Evolutionary conservation across 2,329 filamentous ascomycete species (phyloP).

Genomic region (Ceratocystis ficicola): DNA sequence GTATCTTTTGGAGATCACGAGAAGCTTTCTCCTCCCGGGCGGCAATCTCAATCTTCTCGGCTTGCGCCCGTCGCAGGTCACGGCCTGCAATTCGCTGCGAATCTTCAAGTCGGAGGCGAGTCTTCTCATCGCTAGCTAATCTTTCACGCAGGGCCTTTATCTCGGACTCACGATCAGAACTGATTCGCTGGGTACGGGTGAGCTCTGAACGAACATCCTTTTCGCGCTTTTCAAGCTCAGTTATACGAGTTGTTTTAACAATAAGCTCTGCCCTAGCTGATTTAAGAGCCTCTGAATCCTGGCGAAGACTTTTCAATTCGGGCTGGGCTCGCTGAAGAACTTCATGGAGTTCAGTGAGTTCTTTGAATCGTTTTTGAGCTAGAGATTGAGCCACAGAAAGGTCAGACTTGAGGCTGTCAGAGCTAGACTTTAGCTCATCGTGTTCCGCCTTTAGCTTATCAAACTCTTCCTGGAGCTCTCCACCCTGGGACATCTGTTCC

Average conservation of each 20-base stretch:
- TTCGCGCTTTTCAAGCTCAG: constrained; percentile 67
- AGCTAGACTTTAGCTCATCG: constrained; percentile 58
- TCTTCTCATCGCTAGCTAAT: constrained; percentile 59
- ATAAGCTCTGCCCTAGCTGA: constrained; percentile 61
- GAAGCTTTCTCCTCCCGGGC: constrained; percentile 59
- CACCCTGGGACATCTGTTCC: constrained; percentile 44
- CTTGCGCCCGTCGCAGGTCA: constrained; percentile 65
- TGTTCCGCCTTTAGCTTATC: constrained; percentile 35
- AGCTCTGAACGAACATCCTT: constrained; percentile 70
- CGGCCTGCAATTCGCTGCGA: constrained; percentile 60
- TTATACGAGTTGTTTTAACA: constrained; percentile 47
- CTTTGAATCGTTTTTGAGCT: constrained; percentile 76
- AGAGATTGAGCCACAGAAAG: constrained; percentile 76
- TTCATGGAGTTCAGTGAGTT: constrained; percentile 67
- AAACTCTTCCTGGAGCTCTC: constrained; percentile 10
- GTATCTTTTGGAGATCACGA: constrained; percentile 56
- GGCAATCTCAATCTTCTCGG: constrained; percentile 64
- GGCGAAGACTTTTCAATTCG: constrained; percentile 65
- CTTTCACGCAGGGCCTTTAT: constrained; percentile 68
- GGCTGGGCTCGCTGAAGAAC: constrained; percentile 74
- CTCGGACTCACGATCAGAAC: constrained; percentile 64
- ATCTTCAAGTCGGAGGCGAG: constrained; percentile 64
- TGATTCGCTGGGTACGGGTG: constrained; percentile 53
- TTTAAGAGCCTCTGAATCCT: constrained; percentile 65
- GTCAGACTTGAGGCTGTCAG: constrained; percentile 63